These are phyloP conservation scores for Gracilaria caudata DNA, from an alignment of 23 red algal species.

Conservation along the genomic window DNA sequence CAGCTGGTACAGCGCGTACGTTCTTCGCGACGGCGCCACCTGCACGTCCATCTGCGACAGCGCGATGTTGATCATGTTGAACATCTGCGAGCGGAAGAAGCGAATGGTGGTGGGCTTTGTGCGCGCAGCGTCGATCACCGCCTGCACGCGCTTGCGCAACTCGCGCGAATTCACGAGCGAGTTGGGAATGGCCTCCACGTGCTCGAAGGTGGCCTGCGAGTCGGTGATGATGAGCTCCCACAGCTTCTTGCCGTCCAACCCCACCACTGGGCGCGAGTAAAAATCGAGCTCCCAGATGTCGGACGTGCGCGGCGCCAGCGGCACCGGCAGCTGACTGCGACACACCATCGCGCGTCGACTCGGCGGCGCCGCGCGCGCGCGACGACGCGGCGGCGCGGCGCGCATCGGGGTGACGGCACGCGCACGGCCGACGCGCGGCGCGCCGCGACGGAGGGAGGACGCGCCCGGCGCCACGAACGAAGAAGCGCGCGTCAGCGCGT, in stretches of 20 bases:
- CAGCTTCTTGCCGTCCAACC: conserved; percentile 89
- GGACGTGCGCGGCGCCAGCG: conserved; percentile 40
- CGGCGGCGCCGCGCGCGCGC: neutral
- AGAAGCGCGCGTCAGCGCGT: neutral
- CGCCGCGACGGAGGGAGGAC: neutral
- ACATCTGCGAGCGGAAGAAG: conserved; percentile 96
- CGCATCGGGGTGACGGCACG: neutral
- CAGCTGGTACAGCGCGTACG: conserved; percentile 86
- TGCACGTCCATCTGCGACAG: conserved; percentile 83
- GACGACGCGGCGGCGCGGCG: too few relatives aligned
- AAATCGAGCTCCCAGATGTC: conserved; percentile 98
- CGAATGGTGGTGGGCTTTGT: conserved; percentile 68
- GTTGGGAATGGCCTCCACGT: conserved; percentile 91
- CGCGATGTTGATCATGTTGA: conserved; percentile 98
- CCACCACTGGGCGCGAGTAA: conserved; percentile 93
- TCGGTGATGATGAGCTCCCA: conserved; percentile 99
- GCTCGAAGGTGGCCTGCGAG: conserved; percentile 62
- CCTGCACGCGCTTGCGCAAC: conserved; percentile 68
- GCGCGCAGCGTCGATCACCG: conserved; percentile 54
- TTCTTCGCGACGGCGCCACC: conserved; percentile 75
- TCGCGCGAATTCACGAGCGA: conserved; percentile 89
- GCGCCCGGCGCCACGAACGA: neutral
- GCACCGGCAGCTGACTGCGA: conserved; percentile 14
- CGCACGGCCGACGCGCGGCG: neutral
- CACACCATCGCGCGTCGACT: neutral